Conservation (phyloP, 371 early-diverging fungal genomes). For the Mortierella sp. region DNA sequence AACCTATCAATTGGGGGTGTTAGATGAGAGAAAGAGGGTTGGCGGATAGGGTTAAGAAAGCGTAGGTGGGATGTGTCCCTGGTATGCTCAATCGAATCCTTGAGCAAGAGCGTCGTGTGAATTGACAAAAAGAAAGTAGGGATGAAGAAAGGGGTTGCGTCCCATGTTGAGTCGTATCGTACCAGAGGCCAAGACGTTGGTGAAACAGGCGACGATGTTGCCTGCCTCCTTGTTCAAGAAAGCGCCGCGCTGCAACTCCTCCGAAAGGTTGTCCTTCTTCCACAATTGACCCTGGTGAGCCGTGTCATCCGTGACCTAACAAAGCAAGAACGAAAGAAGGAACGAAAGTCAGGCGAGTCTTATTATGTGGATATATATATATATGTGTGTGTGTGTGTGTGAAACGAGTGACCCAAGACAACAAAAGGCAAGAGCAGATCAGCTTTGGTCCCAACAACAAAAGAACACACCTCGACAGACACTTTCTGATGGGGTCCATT, state of each 20-base stretch:
- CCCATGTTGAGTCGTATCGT: conserved; percentile 24
- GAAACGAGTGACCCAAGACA: background rate
- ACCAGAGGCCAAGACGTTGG: conserved; percentile 82
- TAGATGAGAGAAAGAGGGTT: background rate
- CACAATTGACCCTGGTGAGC: conserved; percentile 72
- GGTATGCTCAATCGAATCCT: background rate
- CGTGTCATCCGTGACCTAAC: conserved; percentile 74
- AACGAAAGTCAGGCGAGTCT: background rate
- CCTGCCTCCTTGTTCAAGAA: conserved; percentile 88
- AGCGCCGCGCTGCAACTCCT: conserved; percentile 63
- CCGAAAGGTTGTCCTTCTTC: conserved; percentile 67
- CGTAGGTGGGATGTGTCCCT: background rate
- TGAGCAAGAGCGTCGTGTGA: background rate
- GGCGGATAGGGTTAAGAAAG: background rate
- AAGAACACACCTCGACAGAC: conserved; percentile 70
- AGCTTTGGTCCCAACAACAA: background rate
- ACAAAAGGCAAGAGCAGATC: background rate
- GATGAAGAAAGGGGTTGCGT: background rate
- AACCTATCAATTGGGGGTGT: conserved; percentile 57
- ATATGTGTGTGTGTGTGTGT: no score
- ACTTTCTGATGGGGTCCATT: conserved; percentile 79
- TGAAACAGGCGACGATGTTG: conserved; percentile 89
- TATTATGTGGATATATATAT: no score
- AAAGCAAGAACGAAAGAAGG: background rate
- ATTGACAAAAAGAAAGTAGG: background rate